Percentiles rank a stretch among this genome's conserved stretches.
Evolutionary conservation across 371 early-diverging fungal species (phyloP).

Genomic region (Haplosporangium sp.): DNA sequence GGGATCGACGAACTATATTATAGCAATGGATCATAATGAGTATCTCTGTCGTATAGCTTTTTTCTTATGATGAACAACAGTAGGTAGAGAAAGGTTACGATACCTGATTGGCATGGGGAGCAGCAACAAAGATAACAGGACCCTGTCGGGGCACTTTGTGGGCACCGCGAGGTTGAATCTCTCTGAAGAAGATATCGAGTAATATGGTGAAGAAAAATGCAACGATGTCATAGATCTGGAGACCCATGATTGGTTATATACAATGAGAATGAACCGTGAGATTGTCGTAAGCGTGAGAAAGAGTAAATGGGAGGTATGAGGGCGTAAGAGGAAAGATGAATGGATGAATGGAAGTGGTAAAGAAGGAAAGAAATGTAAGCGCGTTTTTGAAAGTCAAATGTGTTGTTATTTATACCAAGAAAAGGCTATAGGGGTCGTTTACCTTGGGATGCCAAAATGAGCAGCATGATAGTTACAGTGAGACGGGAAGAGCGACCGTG

Average conservation of each 20-base stretch:
- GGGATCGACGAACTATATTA: slow-evolving; percentile 88
- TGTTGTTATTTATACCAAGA: no score
- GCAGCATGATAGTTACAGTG: no score
- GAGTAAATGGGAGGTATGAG: neutral
- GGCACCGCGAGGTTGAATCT: slow-evolving; percentile 85
- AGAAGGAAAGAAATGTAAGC: no score
- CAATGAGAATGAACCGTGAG: neutral
- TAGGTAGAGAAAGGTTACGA: neutral
- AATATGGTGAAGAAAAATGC: slow-evolving; percentile 71
- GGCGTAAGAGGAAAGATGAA: neutral
- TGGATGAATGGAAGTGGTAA: no score
- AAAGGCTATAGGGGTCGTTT: no score
- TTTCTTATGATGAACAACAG: neutral
- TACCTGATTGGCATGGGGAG: slow-evolving; percentile 96
- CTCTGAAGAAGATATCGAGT: slow-evolving; percentile 88
- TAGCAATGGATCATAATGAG: no score
- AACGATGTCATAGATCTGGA: slow-evolving; percentile 63
- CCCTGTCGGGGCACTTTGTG: slow-evolving; percentile 88
- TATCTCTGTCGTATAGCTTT: neutral
- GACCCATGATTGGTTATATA: slow-evolving; percentile 29
- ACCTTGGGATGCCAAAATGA: no score
- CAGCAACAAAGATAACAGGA: slow-evolving; percentile 94
- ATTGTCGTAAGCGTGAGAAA: neutral
- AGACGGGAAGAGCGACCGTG: no score
- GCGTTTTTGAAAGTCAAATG: no score